These are phyloP conservation scores for Paragyromitra xinjiangensis DNA, from an alignment of 495 filamentous ascomycete genomes.

Conservation along the genomic window DNA sequence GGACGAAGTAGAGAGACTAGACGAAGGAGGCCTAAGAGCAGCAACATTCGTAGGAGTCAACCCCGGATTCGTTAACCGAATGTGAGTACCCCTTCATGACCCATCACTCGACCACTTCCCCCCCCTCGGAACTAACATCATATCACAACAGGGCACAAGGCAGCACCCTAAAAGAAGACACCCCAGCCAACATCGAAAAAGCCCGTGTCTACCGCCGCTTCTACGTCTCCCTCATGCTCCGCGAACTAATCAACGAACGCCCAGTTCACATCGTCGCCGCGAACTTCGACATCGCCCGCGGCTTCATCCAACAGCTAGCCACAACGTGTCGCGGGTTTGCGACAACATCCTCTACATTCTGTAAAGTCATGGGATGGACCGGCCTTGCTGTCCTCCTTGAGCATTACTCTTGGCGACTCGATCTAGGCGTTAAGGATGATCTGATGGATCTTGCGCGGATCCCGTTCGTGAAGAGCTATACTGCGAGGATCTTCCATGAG, in stretches of 20 bases:
- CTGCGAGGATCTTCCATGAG: slow-evolving; percentile 78
- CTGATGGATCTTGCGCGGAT: slow-evolving; percentile 77
- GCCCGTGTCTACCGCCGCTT: slow-evolving; percentile 75
- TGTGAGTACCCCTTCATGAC: slow-evolving; percentile 63
- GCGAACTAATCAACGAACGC: slow-evolving; percentile 81
- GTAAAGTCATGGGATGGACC: slow-evolving; percentile 77
- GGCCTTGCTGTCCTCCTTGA: slow-evolving; percentile 77
- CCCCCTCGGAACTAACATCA: neutral
- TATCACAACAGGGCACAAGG: slow-evolving; percentile 69
- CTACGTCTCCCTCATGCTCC: slow-evolving; percentile 80
- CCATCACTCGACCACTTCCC: neutral
- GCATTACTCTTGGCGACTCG: slow-evolving; percentile 78
- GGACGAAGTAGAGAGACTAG: slow-evolving; percentile 72
- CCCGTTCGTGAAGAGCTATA: slow-evolving; percentile 79
- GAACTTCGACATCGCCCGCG: slow-evolving; percentile 75
- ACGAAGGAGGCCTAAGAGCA: slow-evolving; percentile 75
- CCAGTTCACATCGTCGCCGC: slow-evolving; percentile 74
- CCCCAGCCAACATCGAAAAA: slow-evolving; percentile 66
- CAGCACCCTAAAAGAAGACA: slow-evolving; percentile 72
- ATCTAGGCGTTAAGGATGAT: slow-evolving; percentile 77
- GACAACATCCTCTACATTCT: slow-evolving; percentile 78
- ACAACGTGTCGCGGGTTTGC: slow-evolving; percentile 83
- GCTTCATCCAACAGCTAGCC: slow-evolving; percentile 74
- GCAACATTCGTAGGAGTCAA: slow-evolving; percentile 75
- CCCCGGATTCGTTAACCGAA: slow-evolving; percentile 73